Evolutionary conservation across 2,329 filamentous ascomycete genomes (phyloP).

Genomic region (Ceratocystis diversiconidia): DNA sequence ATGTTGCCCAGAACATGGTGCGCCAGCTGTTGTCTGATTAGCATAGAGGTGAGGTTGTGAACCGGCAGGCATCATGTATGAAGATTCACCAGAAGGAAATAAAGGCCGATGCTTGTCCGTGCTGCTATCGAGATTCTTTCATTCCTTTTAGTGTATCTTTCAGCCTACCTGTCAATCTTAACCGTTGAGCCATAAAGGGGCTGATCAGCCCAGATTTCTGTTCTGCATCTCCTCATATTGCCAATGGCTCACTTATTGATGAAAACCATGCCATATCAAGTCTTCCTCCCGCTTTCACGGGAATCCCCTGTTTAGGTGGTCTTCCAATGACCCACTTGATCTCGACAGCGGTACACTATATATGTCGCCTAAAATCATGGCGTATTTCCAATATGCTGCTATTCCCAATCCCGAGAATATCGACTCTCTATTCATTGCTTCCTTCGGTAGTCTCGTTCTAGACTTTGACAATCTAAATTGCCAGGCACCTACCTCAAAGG

Average conservation of each 20-base stretch:
- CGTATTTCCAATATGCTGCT: neutral
- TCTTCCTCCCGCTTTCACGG: neutral
- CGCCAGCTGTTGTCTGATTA: constrained; percentile 12
- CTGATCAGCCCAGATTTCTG: too few species aligned
- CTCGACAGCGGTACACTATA: neutral
- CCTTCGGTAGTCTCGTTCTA: neutral
- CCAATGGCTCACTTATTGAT: too few species aligned
- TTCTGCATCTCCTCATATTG: too few species aligned
- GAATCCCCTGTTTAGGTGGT: neutral
- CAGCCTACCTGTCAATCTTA: too few species aligned
- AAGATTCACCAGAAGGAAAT: neutral
- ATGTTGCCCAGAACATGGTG: constrained; percentile 13
- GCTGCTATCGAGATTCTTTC: too few species aligned
- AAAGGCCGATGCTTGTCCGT: neutral
- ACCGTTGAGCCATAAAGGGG: too few species aligned
- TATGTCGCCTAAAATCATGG: neutral
- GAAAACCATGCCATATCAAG: neutral
- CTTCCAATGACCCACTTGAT: neutral
- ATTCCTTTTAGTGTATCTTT: too few species aligned
- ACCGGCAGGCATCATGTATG: too few species aligned
- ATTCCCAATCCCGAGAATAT: too few species aligned
- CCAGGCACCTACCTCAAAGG: neutral
- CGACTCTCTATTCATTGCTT: too few species aligned
- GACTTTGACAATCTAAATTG: neutral
- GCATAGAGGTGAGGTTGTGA: neutral